These are phyloP conservation scores for Pseudogymnoascus sp. DNA, from an alignment of 2,329 filamentous ascomycete species.

Conservation along the genomic window DNA sequence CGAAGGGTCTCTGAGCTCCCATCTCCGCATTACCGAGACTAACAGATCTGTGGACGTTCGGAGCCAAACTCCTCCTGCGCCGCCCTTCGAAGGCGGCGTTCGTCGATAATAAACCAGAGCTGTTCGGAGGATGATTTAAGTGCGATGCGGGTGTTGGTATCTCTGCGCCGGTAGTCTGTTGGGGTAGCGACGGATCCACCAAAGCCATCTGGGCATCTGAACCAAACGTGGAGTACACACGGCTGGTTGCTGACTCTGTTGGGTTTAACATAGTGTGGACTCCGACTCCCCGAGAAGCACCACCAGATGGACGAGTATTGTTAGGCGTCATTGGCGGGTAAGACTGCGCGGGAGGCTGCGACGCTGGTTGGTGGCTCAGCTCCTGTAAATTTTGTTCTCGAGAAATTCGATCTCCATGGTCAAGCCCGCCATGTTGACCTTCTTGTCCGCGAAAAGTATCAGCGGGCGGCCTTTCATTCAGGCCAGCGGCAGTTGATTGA, in stretches of 20 bases:
- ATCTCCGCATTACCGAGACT: constrained; percentile 39
- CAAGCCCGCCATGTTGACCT: neutral
- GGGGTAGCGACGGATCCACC: neutral
- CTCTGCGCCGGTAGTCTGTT: neutral
- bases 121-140: neutral
- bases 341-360: constrained; percentile 14
- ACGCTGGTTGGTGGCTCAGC: neutral
- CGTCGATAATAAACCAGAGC: neutral
- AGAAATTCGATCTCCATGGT: neutral
- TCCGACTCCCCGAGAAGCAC: constrained; percentile 26
- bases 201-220: neutral
- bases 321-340: constrained; percentile 18
- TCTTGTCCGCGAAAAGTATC: neutral
- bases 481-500: constrained; percentile 33
- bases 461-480: constrained; percentile 14
- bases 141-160: neutral
- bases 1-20: neutral
- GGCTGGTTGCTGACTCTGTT: constrained; percentile 5
- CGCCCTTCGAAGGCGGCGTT: neutral
- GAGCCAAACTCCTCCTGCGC: constrained; percentile 45
- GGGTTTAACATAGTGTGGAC: constrained; percentile 32
- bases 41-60: constrained; percentile 49
- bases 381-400: neutral
- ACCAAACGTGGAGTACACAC: neutral
- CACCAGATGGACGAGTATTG: constrained; percentile 13